phyloP scores from a whole-genome alignment of 331 rosid species.

The Pyracantha coccinea region DNA sequence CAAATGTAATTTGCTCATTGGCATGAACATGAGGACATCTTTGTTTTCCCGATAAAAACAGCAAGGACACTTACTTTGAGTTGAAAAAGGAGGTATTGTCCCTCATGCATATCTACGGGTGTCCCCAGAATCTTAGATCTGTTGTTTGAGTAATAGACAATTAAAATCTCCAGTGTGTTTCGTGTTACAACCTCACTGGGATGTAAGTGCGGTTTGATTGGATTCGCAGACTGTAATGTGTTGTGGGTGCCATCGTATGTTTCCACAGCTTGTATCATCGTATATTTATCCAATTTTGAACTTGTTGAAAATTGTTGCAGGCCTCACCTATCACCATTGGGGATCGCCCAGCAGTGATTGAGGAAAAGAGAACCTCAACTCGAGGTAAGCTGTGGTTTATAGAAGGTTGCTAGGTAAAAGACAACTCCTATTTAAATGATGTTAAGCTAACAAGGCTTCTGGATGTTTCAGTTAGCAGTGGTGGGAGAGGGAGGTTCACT shows the following conservation, averaged over 20 bases:
- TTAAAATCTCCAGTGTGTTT: too few relatives aligned
- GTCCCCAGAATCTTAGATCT: background rate
- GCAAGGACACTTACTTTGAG: too few relatives aligned
- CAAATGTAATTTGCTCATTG: background rate
- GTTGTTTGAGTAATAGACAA: too few relatives aligned
- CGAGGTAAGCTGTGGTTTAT: conserved; percentile 45
- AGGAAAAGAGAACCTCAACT: conserved; percentile 88
- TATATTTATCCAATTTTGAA: background rate
- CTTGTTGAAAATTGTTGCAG: conserved; percentile 32
- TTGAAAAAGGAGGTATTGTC: background rate
- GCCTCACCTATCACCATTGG: conserved; percentile 71
- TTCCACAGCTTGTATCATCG: background rate
- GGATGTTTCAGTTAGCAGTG: conserved; percentile 38
- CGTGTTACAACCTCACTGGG: background rate
- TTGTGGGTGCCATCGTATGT: background rate
- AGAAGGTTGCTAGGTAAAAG: background rate
- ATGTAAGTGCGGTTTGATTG: background rate
- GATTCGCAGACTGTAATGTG: background rate
- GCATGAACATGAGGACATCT: background rate
- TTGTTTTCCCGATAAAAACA: background rate
- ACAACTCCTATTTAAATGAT: too few relatives aligned
- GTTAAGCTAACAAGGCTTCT: background rate
- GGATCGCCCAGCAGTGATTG: conserved; percentile 63
- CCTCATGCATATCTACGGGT: background rate
- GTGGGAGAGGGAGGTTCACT: conserved; percentile 85